phyloP scores from a whole-genome alignment of 495 filamentous ascomycete genomes.

The Jackrogersella multiformis region DNA sequence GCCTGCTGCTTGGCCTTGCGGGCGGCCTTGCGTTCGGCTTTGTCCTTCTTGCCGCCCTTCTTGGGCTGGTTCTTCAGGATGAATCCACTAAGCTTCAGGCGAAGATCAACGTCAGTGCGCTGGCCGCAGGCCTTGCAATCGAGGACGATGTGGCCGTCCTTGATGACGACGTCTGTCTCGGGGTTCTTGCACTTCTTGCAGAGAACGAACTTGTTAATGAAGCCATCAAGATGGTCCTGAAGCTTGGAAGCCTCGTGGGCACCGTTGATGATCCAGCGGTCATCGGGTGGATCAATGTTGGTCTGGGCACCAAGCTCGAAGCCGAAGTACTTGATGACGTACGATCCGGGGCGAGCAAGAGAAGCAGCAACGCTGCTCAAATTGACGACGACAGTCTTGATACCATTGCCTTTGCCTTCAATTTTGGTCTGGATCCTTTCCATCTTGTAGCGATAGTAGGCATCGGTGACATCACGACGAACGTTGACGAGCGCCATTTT shows the following conservation, averaged over 20 bases:
- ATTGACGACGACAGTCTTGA: slow-evolving; percentile 98
- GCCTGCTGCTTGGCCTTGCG: slow-evolving; percentile 85
- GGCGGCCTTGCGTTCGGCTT: slow-evolving; percentile 87
- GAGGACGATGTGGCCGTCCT: slow-evolving; percentile 86
- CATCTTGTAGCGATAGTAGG: slow-evolving; percentile 99
- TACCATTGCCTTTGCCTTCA: slow-evolving; percentile 98
- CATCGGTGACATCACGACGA: slow-evolving; percentile 96
- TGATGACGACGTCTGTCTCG: slow-evolving; percentile 94
- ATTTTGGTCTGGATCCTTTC: slow-evolving; percentile 98
- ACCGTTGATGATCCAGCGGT: slow-evolving; percentile 99
- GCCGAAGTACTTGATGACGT: slow-evolving; percentile 99
- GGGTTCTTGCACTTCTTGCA: slow-evolving; percentile 99
- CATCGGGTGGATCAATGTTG: slow-evolving; percentile 94
- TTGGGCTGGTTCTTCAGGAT: slow-evolving; percentile 92
- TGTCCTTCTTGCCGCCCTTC: slow-evolving; percentile 90
- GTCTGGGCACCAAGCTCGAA: slow-evolving; percentile 98
- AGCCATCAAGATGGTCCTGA: slow-evolving; percentile 97
- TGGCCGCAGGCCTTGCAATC: slow-evolving; percentile 99
- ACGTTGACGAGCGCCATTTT: slow-evolving; percentile 85
- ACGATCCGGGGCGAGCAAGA: slow-evolving; percentile 88
- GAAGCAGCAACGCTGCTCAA: slow-evolving; percentile 93
- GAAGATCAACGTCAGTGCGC: slow-evolving; percentile 86
- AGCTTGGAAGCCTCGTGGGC: slow-evolving; percentile 95
- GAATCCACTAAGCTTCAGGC: slow-evolving; percentile 95
- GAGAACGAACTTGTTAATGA: slow-evolving; percentile 97